phyloP scores from a whole-genome alignment of 1,284 basidiomycete species.

The Cryptococcus hybrid region DNA sequence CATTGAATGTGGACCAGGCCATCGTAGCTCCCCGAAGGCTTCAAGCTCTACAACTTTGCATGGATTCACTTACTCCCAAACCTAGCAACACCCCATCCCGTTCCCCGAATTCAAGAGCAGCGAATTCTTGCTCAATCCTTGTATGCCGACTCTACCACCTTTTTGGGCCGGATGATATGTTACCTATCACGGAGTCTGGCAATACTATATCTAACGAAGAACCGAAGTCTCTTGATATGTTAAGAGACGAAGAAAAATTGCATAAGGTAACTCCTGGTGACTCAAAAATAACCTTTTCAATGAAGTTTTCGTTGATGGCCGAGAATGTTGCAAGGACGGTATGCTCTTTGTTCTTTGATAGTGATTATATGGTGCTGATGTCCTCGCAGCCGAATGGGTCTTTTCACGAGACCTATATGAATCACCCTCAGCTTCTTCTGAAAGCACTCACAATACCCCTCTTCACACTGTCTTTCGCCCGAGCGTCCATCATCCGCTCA shows the following conservation, averaged over 20 bases:
- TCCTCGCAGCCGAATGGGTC: conserved; percentile 22
- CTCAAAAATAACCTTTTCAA: too few relatives aligned
- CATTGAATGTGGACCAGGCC: conserved; percentile 7
- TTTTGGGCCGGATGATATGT: conserved; percentile 15
- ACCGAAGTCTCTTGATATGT: conserved; percentile 19
- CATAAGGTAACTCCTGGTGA: too few relatives aligned
- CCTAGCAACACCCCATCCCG: conserved; percentile 25
- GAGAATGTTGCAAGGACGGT: too few relatives aligned
- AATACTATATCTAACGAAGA: conserved; percentile 1
- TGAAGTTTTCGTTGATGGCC: too few relatives aligned
- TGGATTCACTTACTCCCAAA: conserved; percentile 4
- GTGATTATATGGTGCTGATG: too few relatives aligned
- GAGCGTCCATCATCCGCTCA: conserved; percentile 5
- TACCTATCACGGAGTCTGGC: conserved; percentile 6
- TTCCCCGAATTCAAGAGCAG: conserved; percentile 12
- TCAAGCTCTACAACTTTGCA: background rate
- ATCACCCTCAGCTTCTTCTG: conserved; percentile 1
- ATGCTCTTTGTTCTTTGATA: too few relatives aligned
- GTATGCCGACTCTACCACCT: conserved; percentile 10
- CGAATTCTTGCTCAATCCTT: conserved; percentile 8
- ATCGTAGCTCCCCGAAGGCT: conserved; percentile 8
- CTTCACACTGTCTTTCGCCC: background rate
- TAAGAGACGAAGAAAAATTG: background rate
- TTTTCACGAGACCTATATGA: conserved; percentile 34
- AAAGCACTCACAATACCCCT: background rate